Base-by-base conservation (phyloP, 345 rosid genomes). In the Gossypium rotundifolium region DNA sequence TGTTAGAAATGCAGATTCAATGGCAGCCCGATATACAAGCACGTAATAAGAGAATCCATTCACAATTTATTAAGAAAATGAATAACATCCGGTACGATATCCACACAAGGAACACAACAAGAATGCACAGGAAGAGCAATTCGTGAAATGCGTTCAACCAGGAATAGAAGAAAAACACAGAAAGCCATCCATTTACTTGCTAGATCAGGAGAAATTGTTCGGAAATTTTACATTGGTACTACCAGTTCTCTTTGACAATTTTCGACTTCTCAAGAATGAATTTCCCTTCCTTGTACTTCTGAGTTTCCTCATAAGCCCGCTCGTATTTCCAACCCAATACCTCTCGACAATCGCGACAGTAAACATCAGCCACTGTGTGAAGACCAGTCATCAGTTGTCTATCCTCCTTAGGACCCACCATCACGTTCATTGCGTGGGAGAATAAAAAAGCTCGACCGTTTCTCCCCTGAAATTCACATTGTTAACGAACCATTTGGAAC, bases 281-380 rank as follows among this genome's bases (percentile, higher is more conserved):
- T 63, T 83, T 83, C 52, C 85, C 83, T 74, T 83, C 85, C 76
- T 83, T 83, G 53, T 83, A 83, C 79, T 78, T 83, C 68, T 80
- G 85, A 3, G 80, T 61, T 70, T 78, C 83, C 75, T 83, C 83
- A 49, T 80, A 83, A 11, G 85, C 83, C 29, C 83, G 78, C 55
- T 83, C 85, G 18, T 83, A 83, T 51, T 83, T 83, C 85, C 85
- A 83, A 23, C 85, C 85, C 73, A 83, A 20, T 20, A 80, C 83
- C 75, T 68, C 78, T 9, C 60, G 77, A 71, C 85, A 83, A 48
- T 83, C 83, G 45, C 48, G 46, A 73, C 83, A 83, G 71, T 49
- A 78, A 22, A 83, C 76, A 64, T 83, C 85, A 25, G 78, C 85
- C 27, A 83, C 81, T 0, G 85, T 83, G 75, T 83, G 85, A 54